Base-by-base conservation (phyloP, 257 asterid species). In the Haberlea rhodopensis region DNA sequence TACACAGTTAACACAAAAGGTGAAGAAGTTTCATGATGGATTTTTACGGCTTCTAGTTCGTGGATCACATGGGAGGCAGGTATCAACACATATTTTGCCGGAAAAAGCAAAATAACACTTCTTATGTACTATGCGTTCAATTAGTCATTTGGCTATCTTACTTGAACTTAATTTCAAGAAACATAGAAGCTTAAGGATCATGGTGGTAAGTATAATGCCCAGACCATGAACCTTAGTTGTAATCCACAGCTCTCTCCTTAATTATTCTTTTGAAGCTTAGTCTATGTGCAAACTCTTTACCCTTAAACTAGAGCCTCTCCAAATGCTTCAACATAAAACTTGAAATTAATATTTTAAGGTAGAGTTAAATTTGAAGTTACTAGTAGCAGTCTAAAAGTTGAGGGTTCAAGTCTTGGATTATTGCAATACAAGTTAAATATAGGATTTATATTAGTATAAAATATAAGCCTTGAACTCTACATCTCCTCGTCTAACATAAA, bases 31-130 rank as follows among this genome's bases (percentile, higher is more conserved):
- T 63, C 96, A 82, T 70, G 98, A 91, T 73, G 96, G 96, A 22
- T 75, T 78, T 73, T 72, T 89, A 71, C 82, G 73, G 68, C 94
- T 91, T 73, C 72, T 75, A 62, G 72, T 67, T 62, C 71, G 79
- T 76, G 95, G 95, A 69, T 87, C 87, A 48, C 95, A 82, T 66
- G 79, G 87, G 74, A 84, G 85, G 74, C 95, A 91, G 96, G 98
- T 91, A 67, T 58, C 27, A 56, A 64, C 73, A 69, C 62, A 55
- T 62, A 34, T n/a, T 66, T 63, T 65, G 27, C 21, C 31, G 22
- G 65, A 67, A 53, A 59, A 62, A 23, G 53, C 31, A 60, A 65
- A 32, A 18, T 55, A 63, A 60, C 18, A 27, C 43, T 63, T 24
- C 60, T 24, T 63, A 32, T 16, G 6, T 13, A 53, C 45, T 37